Evolutionary conservation across 495 filamentous ascomycete genomes (phyloP), one percentile per base, ranked within the genome.

Genomic region (Aspergillus sclerotiicarbonarius): DNA sequence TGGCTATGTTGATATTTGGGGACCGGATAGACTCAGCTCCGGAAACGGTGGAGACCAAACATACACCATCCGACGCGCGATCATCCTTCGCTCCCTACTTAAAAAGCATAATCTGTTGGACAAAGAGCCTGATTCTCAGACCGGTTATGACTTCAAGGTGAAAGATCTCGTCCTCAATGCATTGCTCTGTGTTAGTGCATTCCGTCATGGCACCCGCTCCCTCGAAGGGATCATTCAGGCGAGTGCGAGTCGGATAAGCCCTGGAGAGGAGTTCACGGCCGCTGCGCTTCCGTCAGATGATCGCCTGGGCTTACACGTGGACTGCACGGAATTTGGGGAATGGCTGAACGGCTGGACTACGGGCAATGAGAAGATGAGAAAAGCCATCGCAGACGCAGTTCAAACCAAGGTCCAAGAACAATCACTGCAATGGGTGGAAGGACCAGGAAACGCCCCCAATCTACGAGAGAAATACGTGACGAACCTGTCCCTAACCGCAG

Each of bases 51-150:
- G 19, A 4, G 50, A 52, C 33, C 29, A 30, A 15, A 29, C 35
- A 30, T 52, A 33, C 35, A 16, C 30, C n/a, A 52, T 52, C 16
- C 50, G 50, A 12, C 50, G 50, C 19, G 50, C 50, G 31, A 52
- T 52, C 0, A 8, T 52, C 4, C 50, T 52, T 16, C 25, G 33
- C 5, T 25, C 50, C 7, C 35, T 52, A 29, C 50, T 52, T 52
- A 29, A 52, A 33, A 18, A 18, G 30, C 31, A 16, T 39, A 25
- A 25, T 3, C 5, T 25, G 25, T 25, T 25, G 25, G 25, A 25
- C 25, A 5, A 32, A 33, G 30, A 52, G 4, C 35, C 6, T 37
- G 31, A n/a, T n/a, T n/a, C n/a, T n/a, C n/a, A n/a, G n/a, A 35
- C 50, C 3, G 32, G 25, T 16, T 30, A 16, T 7, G 12, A 33